Conservation (phyloP, 78 protist species). For the Dictyostelium firmibasis region DNA sequence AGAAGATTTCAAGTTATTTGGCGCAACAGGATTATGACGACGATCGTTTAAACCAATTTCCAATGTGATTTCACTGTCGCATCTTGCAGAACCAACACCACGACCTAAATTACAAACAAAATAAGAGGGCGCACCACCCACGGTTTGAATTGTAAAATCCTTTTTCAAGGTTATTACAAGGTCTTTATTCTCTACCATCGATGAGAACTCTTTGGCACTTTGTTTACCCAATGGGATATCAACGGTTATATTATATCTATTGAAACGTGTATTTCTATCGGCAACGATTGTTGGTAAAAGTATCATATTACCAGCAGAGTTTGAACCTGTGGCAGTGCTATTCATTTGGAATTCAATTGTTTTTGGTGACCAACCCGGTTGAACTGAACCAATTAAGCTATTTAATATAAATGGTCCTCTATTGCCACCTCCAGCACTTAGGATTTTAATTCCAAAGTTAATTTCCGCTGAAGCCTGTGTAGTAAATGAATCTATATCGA, state of each 20-base stretch:
- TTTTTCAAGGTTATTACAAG: constrained; percentile 6
- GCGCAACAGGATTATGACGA: constrained; percentile 33
- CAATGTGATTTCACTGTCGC: constrained; percentile 48
- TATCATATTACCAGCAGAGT: background rate
- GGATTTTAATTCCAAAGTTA: constrained; percentile 11
- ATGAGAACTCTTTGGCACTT: background rate
- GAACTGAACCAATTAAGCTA: background rate
- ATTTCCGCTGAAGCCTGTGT: background rate
- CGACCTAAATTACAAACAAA: background rate
- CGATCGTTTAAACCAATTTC: constrained; percentile 16
- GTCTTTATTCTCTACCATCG: background rate
- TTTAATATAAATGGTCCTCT: constrained; percentile 40
- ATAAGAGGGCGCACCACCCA: constrained; percentile 66
- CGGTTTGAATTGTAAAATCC: constrained; percentile 52
- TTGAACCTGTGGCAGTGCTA: background rate
- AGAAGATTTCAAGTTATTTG: background rate
- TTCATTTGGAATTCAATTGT: background rate
- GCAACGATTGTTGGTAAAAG: constrained; percentile 22
- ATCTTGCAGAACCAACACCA: background rate
- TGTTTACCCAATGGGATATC: background rate
- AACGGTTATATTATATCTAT: background rate
- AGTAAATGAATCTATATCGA: background rate
- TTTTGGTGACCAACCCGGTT: constrained; percentile 7
- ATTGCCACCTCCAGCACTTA: constrained; percentile 69
- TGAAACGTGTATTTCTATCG: constrained; percentile 3